Evolutionary conservation across 768 basidiomycete species (phyloP).

Genomic region (Mycena vitilis): DNA sequence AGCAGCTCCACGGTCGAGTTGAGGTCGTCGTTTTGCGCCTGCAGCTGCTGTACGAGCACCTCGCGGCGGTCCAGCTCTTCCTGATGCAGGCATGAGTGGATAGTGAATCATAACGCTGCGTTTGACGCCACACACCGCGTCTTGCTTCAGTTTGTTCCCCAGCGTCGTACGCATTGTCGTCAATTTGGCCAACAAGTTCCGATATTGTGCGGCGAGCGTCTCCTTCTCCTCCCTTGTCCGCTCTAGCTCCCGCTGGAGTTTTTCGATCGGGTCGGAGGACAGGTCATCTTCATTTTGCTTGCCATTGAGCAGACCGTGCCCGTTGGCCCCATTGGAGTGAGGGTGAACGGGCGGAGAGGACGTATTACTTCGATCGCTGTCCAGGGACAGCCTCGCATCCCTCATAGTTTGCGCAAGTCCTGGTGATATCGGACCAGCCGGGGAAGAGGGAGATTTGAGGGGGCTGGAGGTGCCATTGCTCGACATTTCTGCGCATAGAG

Average conservation of each 20-base stretch:
- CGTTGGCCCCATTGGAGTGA: conserved; percentile 51
- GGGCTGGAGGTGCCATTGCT: conserved; percentile 40
- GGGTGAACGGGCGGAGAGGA: conserved; percentile 43
- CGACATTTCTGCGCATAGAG: conserved; percentile 39
- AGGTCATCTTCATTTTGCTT: conserved; percentile 50
- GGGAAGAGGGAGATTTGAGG: conserved; percentile 41
- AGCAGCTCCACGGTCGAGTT: conserved; percentile 79
- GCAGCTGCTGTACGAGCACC: conserved; percentile 82
- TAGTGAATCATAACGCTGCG: neutral
- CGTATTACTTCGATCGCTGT: conserved; percentile 56
- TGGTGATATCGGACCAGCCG: conserved; percentile 48
- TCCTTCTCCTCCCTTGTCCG: conserved; percentile 89
- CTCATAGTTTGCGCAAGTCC: conserved; percentile 30
- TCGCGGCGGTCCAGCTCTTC: conserved; percentile 98
- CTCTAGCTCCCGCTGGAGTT: conserved; percentile 81
- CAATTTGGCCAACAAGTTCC: conserved; percentile 85
- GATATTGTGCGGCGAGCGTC: conserved; percentile 85
- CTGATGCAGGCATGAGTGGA: conserved; percentile 57
- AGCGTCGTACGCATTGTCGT: conserved; percentile 94
- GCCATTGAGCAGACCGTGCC: conserved; percentile 43
- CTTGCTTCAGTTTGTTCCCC: conserved; percentile 94
- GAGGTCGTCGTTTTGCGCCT: conserved; percentile 82
- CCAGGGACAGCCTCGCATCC: conserved; percentile 55
- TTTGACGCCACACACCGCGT: conserved; percentile 74
- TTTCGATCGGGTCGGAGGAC: conserved; percentile 61